A percentile compares a stretch with the other conserved stretches of the same genome.
Evolutionary conservation across 2,329 filamentous ascomycete species (phyloP).

Genomic region (Sporothrix mexicana): DNA sequence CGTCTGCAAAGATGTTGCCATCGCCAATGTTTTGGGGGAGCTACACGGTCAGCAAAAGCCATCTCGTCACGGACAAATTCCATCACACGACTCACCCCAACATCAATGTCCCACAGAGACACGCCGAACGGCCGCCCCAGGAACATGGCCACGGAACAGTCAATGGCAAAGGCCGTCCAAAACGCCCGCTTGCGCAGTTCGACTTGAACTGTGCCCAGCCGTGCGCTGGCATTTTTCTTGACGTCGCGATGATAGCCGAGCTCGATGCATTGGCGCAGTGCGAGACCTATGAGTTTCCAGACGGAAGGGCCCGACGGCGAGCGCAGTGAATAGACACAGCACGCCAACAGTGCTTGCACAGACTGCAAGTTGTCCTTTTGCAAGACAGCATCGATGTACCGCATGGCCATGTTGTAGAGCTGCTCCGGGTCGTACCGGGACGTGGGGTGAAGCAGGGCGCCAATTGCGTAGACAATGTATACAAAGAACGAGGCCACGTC

Average conservation of each 20-base stretch:
- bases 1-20: background rate
- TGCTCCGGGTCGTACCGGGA: background rate
- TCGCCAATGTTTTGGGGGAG: conserved; percentile 8
- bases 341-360: background rate
- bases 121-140: background rate
- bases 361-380: conserved; percentile 18
- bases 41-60: too few relatives aligned
- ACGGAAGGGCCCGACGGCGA: background rate
- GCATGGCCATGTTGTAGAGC: background rate
- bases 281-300: background rate
- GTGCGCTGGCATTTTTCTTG: background rate
- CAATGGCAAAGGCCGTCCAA: conserved; percentile 17
- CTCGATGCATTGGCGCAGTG: conserved; percentile 8
- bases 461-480: conserved; percentile 25
- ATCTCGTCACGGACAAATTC: too few relatives aligned
- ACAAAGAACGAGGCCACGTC: conserved; percentile 16
- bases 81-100: conserved; percentile 1
- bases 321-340: background rate
- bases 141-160: conserved; percentile 17
- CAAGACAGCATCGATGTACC: background rate
- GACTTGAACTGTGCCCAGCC: background rate
- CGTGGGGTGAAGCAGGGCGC: conserved; percentile 1
- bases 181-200: background rate
- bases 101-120: background rate
- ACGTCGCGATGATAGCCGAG: background rate